Evolutionary conservation across 495 filamentous ascomycete genomes (phyloP).

Genomic region (Parathielavia appendiculata): DNA sequence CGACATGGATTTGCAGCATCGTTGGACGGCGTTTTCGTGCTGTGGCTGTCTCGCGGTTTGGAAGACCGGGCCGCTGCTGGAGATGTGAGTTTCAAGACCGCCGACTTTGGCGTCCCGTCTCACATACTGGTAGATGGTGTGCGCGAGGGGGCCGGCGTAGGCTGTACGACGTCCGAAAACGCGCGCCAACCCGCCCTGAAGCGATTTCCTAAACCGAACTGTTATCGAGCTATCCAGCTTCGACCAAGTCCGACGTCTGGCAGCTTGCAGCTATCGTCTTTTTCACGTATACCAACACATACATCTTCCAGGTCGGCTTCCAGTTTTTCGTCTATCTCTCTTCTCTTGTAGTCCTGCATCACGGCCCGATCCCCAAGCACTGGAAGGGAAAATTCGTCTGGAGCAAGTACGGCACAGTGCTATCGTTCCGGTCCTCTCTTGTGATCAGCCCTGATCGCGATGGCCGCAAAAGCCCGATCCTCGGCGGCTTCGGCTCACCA

Average conservation of each 20-base stretch:
- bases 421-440: background rate
- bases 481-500: conserved; percentile 9
- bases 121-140: conserved; percentile 9
- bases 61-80: conserved; percentile 6
- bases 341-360: background rate
- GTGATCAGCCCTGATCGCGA: background rate
- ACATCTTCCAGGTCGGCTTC: conserved; percentile 7
- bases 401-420: background rate
- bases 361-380: background rate
- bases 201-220: conserved; percentile 6
- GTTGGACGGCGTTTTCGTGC: conserved; percentile 4
- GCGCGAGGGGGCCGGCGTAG: conserved; percentile 1
- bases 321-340: background rate
- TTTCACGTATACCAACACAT: background rate
- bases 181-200: conserved; percentile 1
- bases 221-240: background rate
- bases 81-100: conserved; percentile 7
- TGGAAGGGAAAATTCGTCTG: conserved; percentile 3
- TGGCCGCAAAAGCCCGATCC: background rate
- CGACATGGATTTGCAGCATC: conserved; percentile 1
- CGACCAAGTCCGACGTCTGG: conserved; percentile 2
- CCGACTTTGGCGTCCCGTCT: conserved; percentile 3
- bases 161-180: conserved; percentile 7
- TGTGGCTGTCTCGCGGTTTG: conserved; percentile 11
- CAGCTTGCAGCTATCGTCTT: background rate